A percentile compares a stretch with the other conserved stretches of the same genome.
These are phyloP conservation scores for Backusella westeae DNA, from an alignment of 192 early-diverging fungal genomes.

Conservation along the genomic window DNA sequence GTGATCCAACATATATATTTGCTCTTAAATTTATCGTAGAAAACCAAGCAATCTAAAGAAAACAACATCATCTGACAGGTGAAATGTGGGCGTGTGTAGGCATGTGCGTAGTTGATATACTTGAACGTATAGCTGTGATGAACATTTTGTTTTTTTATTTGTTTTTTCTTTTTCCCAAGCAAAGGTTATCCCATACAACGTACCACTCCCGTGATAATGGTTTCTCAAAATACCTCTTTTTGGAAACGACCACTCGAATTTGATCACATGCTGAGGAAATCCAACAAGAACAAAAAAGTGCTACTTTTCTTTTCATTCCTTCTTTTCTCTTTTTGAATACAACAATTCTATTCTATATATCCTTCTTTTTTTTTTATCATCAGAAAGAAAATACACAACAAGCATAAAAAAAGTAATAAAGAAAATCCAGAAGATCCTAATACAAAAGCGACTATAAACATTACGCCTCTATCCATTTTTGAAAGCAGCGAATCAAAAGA, in stretches of 20 bases:
- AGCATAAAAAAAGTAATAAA: neutral
- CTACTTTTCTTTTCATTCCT: neutral
- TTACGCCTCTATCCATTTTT: neutral
- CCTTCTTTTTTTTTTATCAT: neutral
- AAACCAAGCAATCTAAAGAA: neutral
- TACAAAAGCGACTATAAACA: neutral
- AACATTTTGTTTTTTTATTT: neutral
- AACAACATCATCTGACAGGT: neutral
- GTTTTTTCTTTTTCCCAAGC: neutral
- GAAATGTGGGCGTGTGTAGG: neutral
- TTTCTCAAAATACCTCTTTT: neutral
- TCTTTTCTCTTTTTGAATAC: conserved; percentile 7
- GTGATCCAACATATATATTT: neutral
- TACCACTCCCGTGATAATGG: neutral
- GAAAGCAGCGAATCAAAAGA: neutral
- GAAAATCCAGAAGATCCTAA: neutral
- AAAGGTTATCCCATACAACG: neutral
- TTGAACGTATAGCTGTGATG: neutral
- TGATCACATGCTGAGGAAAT: neutral
- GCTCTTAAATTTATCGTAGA: neutral
- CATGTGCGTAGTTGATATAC: neutral
- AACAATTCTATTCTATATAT: neutral
- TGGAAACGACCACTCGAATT: neutral
- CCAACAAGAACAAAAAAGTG: neutral
- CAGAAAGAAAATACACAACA: neutral